Conservation (phyloP, 2,329 filamentous ascomycete species). For the Neospermospora avenae region DNA sequence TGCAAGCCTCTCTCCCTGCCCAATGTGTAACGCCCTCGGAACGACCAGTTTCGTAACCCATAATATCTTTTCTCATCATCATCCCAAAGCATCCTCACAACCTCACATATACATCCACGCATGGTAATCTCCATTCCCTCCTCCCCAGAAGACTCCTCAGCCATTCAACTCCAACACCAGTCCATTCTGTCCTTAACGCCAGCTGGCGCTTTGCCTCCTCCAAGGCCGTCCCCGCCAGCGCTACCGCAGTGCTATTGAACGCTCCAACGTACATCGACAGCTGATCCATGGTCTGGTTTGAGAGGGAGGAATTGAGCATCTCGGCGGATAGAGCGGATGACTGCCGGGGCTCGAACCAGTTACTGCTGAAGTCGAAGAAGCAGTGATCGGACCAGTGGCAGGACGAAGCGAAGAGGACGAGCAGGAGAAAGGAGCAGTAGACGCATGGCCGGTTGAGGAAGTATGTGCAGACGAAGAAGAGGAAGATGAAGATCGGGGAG, state of each 20-base stretch:
- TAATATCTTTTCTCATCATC: slow-evolving; percentile 6
- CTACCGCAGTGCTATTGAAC: slow-evolving; percentile 67
- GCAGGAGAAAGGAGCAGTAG: slow-evolving; percentile 93
- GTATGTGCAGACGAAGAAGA: slow-evolving; percentile 91
- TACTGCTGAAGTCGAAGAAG: slow-evolving; percentile 86
- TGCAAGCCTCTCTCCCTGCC: slow-evolving; percentile 6
- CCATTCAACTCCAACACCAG: slow-evolving; percentile 81
- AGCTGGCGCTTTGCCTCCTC: slow-evolving; percentile 53
- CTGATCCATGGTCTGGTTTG: slow-evolving; percentile 36
- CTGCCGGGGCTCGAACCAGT: slow-evolving; percentile 85
- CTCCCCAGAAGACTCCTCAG: slow-evolving; percentile 74
- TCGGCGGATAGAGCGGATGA: slow-evolving; percentile 23
- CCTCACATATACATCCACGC: slow-evolving; percentile 81
- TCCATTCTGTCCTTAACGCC: slow-evolving; percentile 61
- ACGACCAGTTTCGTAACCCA: slow-evolving; percentile 1
- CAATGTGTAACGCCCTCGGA: slow-evolving; percentile 7
- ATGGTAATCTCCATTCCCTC: slow-evolving; percentile 87
- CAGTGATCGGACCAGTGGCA: slow-evolving; percentile 87
- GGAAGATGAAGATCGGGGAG: slow-evolving; percentile 79
- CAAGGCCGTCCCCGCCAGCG: slow-evolving; percentile 63
- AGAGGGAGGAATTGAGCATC: slow-evolving; percentile 26
- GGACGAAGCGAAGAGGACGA: slow-evolving; percentile 89
- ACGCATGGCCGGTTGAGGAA: slow-evolving; percentile 95
- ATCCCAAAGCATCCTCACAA: slow-evolving; percentile 44
- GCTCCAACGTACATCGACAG: slow-evolving; percentile 37